Conservation (phyloP, 2,329 filamentous ascomycete genomes). For the Remersonia thermophila region DNA sequence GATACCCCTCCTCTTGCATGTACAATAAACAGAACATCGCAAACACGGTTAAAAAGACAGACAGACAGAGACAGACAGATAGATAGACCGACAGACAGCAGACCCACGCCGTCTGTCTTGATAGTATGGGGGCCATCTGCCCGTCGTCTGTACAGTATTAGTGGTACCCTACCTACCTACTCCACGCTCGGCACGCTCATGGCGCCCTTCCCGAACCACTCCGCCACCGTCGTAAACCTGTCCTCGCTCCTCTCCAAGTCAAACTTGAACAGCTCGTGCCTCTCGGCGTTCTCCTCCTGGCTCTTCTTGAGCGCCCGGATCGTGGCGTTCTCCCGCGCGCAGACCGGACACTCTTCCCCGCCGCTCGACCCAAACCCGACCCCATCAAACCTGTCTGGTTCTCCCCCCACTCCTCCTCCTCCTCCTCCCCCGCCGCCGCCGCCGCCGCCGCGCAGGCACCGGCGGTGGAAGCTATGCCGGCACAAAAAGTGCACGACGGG, state of each 20-base stretch:
- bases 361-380: background rate
- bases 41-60: too few relatives aligned
- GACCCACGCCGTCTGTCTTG: too few relatives aligned
- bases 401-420: constrained; percentile 14
- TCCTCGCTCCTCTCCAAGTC: constrained; percentile 68
- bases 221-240: constrained; percentile 78
- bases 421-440: constrained; percentile 21
- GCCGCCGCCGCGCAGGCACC: constrained; percentile 51
- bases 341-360: constrained; percentile 69
- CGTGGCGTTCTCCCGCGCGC: constrained; percentile 71
- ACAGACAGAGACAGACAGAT: background rate
- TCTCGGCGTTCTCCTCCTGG: constrained; percentile 73
- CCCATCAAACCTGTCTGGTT: constrained; percentile 40
- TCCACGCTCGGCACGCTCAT: constrained; percentile 47
- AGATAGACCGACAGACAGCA: background rate
- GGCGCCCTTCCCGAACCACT: constrained; percentile 90
- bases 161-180: constrained; percentile 3
- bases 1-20: too few relatives aligned
- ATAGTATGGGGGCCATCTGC: too few relatives aligned
- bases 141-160: too few relatives aligned
- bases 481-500: constrained; percentile 93
- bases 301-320: constrained; percentile 76
- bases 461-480: constrained; percentile 92
- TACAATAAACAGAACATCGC: too few relatives aligned
- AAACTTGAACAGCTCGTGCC: constrained; percentile 80